Base-by-base conservation (phyloP, 106 monocot genomes). In the Xerophyta viscosa region DNA sequence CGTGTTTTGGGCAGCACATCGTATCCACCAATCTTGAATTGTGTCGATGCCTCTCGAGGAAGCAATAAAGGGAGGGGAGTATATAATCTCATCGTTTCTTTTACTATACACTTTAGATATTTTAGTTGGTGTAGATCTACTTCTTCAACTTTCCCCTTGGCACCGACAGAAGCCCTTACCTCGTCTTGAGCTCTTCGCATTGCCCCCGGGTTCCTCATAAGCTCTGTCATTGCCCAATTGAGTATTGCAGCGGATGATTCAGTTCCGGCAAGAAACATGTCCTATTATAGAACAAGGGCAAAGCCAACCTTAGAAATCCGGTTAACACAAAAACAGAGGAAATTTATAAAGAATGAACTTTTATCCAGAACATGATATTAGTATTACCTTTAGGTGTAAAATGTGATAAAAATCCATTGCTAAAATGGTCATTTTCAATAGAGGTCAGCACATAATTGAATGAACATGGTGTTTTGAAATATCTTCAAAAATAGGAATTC, bases 11-110 rank as follows among this genome's bases (percentile, higher is more conserved):
- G 15, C 5, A 29, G 10, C 19, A 54, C 29, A 2, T 31, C 28
- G 28, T 31, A 53, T 3, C 52, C 52, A 2, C 18, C 24, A 2
- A 33, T 29, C 14, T 33, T 20, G 21, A 14, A 54, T 2, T 27
- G 27, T 6, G 8, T 18, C 10, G 44, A 31, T 1, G 62, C 8
- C 43, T 74, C 74, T 17, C 48, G 53, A 1, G 67, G 74, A 20
- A 74, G 8, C 4, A 67, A 41, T 13, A 67, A 19, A 29, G 74
- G 67, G 14, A 30, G 22, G 0, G 74, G 55, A 9, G 60, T 12
- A 21, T 66, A 55, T 43, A 66, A 6, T 13, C 65, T 20, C 6
- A 66, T n/a, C 4, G 46, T 47, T 33, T 66, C 65, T 28, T 66
- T 66, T 0, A 55, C n/a, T 8, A 66, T 29, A 12, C 31, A 29